These are phyloP conservation scores for Fusarium sp. DNA, from an alignment of 2,329 filamentous ascomycete genomes.

Conservation along the genomic window DNA sequence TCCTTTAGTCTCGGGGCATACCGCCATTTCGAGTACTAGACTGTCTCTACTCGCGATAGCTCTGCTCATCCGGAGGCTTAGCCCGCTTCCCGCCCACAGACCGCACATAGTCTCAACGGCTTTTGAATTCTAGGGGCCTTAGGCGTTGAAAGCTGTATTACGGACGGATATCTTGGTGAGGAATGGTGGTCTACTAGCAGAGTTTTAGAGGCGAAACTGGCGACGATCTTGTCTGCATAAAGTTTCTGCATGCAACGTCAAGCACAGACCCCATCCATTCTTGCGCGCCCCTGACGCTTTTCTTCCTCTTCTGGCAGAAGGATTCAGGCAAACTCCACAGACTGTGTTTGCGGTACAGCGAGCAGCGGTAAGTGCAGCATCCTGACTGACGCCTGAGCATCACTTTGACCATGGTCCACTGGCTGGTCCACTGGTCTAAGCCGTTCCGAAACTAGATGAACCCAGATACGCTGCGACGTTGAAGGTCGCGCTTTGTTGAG, in stretches of 20 bases:
- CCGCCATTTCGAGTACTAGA: slow-evolving; percentile 17
- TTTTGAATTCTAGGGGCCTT: neutral
- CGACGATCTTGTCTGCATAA: neutral
- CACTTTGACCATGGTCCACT: neutral
- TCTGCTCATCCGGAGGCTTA: neutral
- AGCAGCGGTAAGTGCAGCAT: neutral
- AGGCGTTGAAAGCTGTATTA: neutral
- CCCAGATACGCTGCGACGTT: slow-evolving; percentile 6
- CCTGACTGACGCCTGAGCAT: neutral
- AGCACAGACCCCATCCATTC: neutral
- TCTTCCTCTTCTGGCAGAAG: neutral
- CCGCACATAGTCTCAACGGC: neutral
- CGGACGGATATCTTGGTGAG: neutral
- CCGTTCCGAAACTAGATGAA: neutral
- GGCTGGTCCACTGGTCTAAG: neutral
- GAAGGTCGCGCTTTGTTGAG: neutral
- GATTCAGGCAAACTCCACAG: neutral
- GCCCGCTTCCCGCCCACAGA: neutral
- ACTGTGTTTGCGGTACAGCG: neutral
- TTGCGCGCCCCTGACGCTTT: neutral
- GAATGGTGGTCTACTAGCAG: neutral
- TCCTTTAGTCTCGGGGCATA: slow-evolving; percentile 12
- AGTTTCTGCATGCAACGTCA: neutral
- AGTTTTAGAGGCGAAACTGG: neutral
- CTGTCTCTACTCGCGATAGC: neutral